Base-by-base conservation (phyloP, 352 stramenopile genomes). In the Thraustochytrium sp. region DNA sequence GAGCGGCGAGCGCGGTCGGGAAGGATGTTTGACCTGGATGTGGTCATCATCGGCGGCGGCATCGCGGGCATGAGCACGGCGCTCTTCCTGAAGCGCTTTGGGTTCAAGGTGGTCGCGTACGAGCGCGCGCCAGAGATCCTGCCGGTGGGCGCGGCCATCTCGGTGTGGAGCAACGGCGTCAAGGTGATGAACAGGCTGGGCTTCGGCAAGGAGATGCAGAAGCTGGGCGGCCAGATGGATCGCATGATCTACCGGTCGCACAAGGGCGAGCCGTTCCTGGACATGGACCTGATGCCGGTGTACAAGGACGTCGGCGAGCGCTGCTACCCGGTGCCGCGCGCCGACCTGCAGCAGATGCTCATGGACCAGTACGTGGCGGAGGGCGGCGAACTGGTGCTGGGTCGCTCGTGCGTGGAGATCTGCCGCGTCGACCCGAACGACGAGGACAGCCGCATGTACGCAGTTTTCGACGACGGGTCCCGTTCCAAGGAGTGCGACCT, bases 11-110 rank as follows among this genome's bases (percentile, higher is more conserved):
- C n/a, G n/a, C n/a, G n/a, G n/a, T n/a, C n/a, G n/a, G n/a, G n/a
- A n/a, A 68, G 13, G 29, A 84, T 73, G 80, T 74, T 63, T 55
- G 68, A 86, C 26, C 36, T 59, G 31, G 75, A 84, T 37, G 74
- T 90, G 37, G 80, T 90, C 2, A 87, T 90, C 23, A 87, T 90
- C 42, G 87, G 87, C 29, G 87, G 87, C 26, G 87, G 87, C 26
- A 73, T 90, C 34, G 86, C 86, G 16, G 87, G 87, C 42, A 77
- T 90, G 37, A 85, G 78, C 54, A 87, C 86, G n/a, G 87, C 85
- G 51, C 76, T 90, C 21, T 73, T 84, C 34, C 61, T 84, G 23
- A 73, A 76, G 55, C 54, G 49, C 40, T 40, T 46, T n/a, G 61
- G 61, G 8, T 84, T 48, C 75, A 84, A 73, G n/a, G 40, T 56